phyloP scores from a whole-genome alignment of 164 flowering plant species.

The Berberis vulgaris region DNA sequence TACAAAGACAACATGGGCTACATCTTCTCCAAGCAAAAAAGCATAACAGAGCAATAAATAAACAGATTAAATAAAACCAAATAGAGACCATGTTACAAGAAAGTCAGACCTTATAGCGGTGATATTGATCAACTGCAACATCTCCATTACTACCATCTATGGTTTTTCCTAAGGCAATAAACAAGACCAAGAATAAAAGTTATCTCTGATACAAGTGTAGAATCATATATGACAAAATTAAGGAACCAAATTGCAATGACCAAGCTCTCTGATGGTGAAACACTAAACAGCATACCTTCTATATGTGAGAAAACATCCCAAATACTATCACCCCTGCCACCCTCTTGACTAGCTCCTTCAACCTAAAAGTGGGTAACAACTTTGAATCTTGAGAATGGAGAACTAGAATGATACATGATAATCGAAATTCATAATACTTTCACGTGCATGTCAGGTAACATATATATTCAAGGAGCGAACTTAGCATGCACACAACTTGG shows the following conservation, averaged over 20 bases:
- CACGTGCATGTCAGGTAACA: too few species aligned
- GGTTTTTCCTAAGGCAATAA: conserved; percentile 45
- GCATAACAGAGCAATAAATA: too few species aligned
- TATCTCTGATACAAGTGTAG: background rate
- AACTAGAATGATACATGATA: too few species aligned
- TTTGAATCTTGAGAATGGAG: too few species aligned
- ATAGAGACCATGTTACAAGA: background rate
- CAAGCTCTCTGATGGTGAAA: background rate
- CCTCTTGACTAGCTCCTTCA: conserved; percentile 78
- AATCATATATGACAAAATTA: background rate
- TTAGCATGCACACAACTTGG: too few species aligned
- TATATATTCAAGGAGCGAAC: too few species aligned
- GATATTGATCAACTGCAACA: conserved; percentile 80
- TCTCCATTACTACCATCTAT: conserved; percentile 78
- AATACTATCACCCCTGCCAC: conserved; percentile 68
- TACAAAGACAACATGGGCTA: too few species aligned
- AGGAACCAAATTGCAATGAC: too few species aligned
- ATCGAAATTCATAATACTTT: too few species aligned
- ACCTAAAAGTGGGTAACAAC: conserved; percentile 27
- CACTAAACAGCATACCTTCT: conserved; percentile 25
- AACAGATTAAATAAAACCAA: too few species aligned
- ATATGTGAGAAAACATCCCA: conserved; percentile 74
- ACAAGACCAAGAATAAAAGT: background rate
- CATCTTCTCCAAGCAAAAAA: too few species aligned
- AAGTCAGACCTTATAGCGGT: conserved; percentile 56